Evolutionary conservation across 208 protist genomes (phyloP).

Genomic region (Trypanosoma avium): DNA sequence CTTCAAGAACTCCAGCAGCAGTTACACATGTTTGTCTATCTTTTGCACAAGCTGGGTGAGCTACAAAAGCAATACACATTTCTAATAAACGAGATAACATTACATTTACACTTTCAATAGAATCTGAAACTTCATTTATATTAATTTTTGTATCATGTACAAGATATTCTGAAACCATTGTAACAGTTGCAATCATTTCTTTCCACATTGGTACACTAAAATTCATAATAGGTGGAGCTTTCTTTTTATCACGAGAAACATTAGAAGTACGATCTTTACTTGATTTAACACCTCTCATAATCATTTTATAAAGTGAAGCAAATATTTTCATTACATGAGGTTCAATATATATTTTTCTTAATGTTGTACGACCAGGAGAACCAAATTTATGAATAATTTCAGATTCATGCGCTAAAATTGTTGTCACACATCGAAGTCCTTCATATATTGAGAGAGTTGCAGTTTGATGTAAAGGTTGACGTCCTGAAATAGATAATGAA

Average conservation of each 20-base stretch:
- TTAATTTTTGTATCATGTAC: conserved; percentile 7
- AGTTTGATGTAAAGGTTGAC: conserved; percentile 30
- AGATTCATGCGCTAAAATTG: conserved; percentile 55
- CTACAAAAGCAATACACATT: conserved; percentile 78
- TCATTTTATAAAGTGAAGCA: conserved; percentile 59
- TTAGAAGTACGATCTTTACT: background rate
- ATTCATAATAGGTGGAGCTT: conserved; percentile 49
- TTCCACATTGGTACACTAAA: conserved; percentile 85
- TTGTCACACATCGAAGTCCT: conserved; percentile 71
- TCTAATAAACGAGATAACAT: conserved; percentile 80
- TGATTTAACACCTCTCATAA: conserved; percentile 40
- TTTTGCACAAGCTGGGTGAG: conserved; percentile 68
- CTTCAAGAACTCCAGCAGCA: conserved; percentile 35
- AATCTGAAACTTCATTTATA: background rate
- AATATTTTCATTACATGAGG: conserved; percentile 69
- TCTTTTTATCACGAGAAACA: background rate
- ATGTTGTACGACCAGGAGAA: conserved; percentile 24
- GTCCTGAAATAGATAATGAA: background rate
- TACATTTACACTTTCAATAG: conserved; percentile 5
- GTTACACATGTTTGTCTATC: conserved; percentile 52
- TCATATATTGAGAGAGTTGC: conserved; percentile 45
- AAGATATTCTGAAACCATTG: conserved; percentile 48
- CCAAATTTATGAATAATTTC: conserved; percentile 37
- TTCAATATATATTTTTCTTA: conserved; percentile 55
- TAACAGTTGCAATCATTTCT: conserved; percentile 81